Base-by-base conservation (phyloP, 495 filamentous ascomycete genomes). In the Bacidia gigantensis region DNA sequence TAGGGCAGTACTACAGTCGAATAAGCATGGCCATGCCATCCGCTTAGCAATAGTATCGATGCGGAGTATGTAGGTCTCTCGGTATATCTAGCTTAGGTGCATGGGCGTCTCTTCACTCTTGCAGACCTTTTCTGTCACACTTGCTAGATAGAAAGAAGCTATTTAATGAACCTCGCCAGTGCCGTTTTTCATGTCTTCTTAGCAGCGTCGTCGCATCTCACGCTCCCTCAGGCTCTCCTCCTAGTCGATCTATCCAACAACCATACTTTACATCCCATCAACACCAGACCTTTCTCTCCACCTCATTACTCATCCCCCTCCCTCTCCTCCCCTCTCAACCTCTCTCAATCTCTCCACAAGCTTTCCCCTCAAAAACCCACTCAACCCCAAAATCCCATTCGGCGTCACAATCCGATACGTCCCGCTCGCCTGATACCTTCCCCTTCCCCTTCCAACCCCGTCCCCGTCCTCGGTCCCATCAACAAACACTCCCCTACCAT, bases 401-500 rank as follows among this genome's bases (percentile, higher is more conserved):
- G 72, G 68, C 21, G 80, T 83, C 40, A 79, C 59, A 44, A 78
- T 61, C 48, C 80, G 64, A 67, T 83, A 75, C 60, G 65, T 78
- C 67, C 80, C 80, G 63, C 73, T 77, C 2, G 66, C 55, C 61
- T 81, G 76, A 65, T 79, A 82, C 26, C 72, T 75, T 35, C 80
- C 80, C 41, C 9, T 44, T 18, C 14, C 41, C 20, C 41, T 44
- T 18, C 41, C 41, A 44, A n/a, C 20, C 41, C 12, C 12, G 5
- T 44, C 41, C 5, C 12, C 12, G 20, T 18, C 14, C 41, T 17
- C 41, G 5, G 7, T 22, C 41, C 41, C 41, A 44, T 44, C 78
- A 14, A 81, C 75, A 60, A 95, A 86, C n/a, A 76, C 68, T 1
- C 90, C 90, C 18, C 74, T 56, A 2, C 74, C 77, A 71, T 94